A percentile compares a stretch with the other conserved stretches of the same genome.
phyloP scores from a whole-genome alignment of 768 basidiomycete genomes.

The Auriscalpium microsporum region DNA sequence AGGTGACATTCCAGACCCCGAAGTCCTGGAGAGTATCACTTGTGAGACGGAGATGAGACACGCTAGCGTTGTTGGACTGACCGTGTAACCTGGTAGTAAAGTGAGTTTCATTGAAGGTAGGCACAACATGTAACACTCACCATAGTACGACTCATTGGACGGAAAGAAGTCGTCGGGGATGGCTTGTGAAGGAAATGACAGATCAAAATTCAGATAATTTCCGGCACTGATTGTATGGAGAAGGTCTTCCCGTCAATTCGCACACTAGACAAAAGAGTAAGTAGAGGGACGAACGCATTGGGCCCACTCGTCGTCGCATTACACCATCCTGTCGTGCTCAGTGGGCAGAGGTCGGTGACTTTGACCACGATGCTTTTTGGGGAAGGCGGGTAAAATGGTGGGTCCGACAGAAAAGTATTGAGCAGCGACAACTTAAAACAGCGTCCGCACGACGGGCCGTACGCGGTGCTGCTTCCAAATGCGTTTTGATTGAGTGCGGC shows the following conservation, averaged over 20 bases:
- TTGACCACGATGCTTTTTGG: conserved; percentile 64
- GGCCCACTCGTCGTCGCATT: conserved; percentile 51
- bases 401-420: conserved; percentile 55
- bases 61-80: conserved; percentile 16
- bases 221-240: conserved; percentile 43
- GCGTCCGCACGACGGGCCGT: conserved; percentile 64
- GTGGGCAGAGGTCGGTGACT: conserved; percentile 73
- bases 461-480: conserved; percentile 64
- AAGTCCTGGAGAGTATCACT: conserved; percentile 47
- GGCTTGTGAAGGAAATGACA: conserved; percentile 62
- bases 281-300: conserved; percentile 44
- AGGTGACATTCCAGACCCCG: conserved; percentile 80
- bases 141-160: conserved; percentile 57
- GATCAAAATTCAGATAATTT: conserved; percentile 71
- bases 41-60: not conserved
- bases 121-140: conserved; percentile 23
- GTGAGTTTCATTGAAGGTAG: not conserved
- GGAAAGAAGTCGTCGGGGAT: conserved; percentile 73
- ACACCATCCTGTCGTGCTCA: conserved; percentile 58
- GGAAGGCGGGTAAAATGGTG: conserved; percentile 59
- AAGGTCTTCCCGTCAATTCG: not conserved
- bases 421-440: conserved; percentile 75
- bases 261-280: not conserved
- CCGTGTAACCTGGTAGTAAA: conserved; percentile 28
- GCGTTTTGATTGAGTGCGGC: conserved; percentile 77